Evolutionary conservation across 2,329 filamentous ascomycete species (phyloP).

Genomic region (Xylariaceae sp.): DNA sequence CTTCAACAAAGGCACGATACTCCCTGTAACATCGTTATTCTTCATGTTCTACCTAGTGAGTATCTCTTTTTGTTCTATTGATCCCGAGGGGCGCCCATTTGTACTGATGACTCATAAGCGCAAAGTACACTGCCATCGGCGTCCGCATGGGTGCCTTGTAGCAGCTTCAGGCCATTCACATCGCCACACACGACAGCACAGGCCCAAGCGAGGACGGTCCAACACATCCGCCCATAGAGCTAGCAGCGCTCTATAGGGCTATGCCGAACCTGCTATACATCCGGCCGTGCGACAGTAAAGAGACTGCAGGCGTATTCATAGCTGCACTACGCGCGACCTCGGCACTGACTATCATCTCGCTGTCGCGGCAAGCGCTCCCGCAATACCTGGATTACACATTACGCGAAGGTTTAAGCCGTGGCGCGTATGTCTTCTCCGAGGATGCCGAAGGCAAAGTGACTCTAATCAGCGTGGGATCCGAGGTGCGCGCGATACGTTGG

Average conservation of each 20-base stretch:
- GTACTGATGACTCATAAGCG: background rate
- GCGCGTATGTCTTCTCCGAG: slow-evolving; percentile 37
- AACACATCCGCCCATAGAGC: slow-evolving; percentile 58
- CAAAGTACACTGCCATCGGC: slow-evolving; percentile 46
- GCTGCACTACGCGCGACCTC: slow-evolving; percentile 41
- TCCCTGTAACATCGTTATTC: slow-evolving; percentile 56
- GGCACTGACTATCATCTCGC: slow-evolving; percentile 42
- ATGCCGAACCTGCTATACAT: slow-evolving; percentile 62
- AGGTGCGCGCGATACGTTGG: slow-evolving; percentile 40
- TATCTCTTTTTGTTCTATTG: slow-evolving; percentile 23
- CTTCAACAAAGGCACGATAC: slow-evolving; percentile 49
- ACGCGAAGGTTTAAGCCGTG: slow-evolving; percentile 35
- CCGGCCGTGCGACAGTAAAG: slow-evolving; percentile 55
- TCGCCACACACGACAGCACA: slow-evolving; percentile 59
- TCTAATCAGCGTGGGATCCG: slow-evolving; percentile 36
- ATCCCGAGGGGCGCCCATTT: background rate
- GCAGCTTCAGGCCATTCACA: slow-evolving; percentile 52
- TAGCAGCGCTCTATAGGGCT: slow-evolving; percentile 54
- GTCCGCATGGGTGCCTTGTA: slow-evolving; percentile 59
- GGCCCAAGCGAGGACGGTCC: slow-evolving; percentile 58
- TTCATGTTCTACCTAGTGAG: slow-evolving; percentile 65
- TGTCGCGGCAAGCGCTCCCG: slow-evolving; percentile 37
- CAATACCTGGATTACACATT: slow-evolving; percentile 30
- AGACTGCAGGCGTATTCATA: slow-evolving; percentile 52
- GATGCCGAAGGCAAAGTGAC: slow-evolving; percentile 35